Evolutionary conservation across 2,329 filamentous ascomycete species (phyloP), one percentile per base, ranked within the genome.

Genomic region (Diaporthe aspalathi): DNA sequence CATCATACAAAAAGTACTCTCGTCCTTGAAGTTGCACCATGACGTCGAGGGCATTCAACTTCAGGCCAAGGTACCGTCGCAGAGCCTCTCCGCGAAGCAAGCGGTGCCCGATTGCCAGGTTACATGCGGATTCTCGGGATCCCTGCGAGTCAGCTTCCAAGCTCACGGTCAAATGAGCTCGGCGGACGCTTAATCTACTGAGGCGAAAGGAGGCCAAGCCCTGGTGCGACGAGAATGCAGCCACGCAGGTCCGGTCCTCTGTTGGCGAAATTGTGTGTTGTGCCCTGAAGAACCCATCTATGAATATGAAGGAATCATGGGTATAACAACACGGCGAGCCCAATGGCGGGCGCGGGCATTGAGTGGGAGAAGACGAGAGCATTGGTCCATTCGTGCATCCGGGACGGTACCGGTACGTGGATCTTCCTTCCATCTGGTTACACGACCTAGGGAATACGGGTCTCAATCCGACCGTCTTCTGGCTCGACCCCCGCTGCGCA

Each of bases 361-460:
- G 45, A 50, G n/a, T 29, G 49, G 40, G 16, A 50, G 56, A 40
- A 56, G 40, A 68, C 24, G 62, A 50, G 62, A 67, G 53, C 35
- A 50, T 68, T 38, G 35, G 35, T 12, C n/a, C 60, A 52, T 45
- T 71, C 35, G 69, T 68, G 63, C 53, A 60, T 22, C 32, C 50
- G 38, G 24, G 29, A 27, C 45, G 24, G 54, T 38, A 45, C 57
- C 60, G 24, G 54, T 38, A 45, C 57, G 53, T 60, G 57, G 67
- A 16, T 57, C 24, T 57, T 54, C 70, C 66, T 27, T 49, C 32
- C 40, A 70, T 22, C n/a, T 22, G n/a, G 52, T 35, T 49, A 56
- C 53, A 68, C 57, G 47, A 35, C 45, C 53, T 53, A 53, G 43
- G 35, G 35, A 67, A 54, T 72, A 65, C 62, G 60, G 70, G 32